Evolutionary conservation across 108 stramenopile species (phyloP), one percentile per base, ranked within the genome.

Genomic region (Skeletonema grethae): DNA sequence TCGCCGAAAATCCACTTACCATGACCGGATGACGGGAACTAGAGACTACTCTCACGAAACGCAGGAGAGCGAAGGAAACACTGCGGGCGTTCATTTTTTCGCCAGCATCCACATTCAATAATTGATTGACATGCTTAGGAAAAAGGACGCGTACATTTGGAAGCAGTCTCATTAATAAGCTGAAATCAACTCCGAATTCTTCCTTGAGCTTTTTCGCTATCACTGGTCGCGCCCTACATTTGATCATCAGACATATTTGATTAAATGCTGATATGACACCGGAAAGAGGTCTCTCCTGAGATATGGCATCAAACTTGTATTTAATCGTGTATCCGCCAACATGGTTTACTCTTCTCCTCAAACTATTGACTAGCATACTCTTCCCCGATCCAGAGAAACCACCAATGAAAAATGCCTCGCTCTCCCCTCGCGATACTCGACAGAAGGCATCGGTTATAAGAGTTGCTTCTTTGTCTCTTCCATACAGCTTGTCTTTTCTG

Each of bases 31-130:
- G 41, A 15, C 31, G 5, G 16, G 18, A 5, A n/a, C 77, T 72
- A 16, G 77, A 79, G 7, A 80, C 62, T 4, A 60, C 64, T 53
- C 79, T 58, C 45, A 80, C 63, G 79, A 80, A 80, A 15, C 63
- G 68, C 59, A 70, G 67, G 1, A 80, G 55, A 13, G 55, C 70
- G 29, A 73, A 73, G 25, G 73, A 80, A 3, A 80, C 50, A 29
- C 69, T 74, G 43, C 59, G 53, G 43, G 69, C 46, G 63, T 73
- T 80, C 4, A 73, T 15, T 41, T 59, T 28, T 2, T 25, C 28
- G 16, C 55, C 45, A 28, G 20, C 12, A 9, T 63, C 41, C 1
- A 62, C 15, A 20, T 61, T 36, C 11, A 39, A 15, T 2, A 13
- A 20, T 31, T 59, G 18, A 32, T 35, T 3, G 24, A 20, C 29